Evolutionary conservation across 805 yeast genomes (phyloP).

Genomic region (Myxozyma mucilagina): DNA sequence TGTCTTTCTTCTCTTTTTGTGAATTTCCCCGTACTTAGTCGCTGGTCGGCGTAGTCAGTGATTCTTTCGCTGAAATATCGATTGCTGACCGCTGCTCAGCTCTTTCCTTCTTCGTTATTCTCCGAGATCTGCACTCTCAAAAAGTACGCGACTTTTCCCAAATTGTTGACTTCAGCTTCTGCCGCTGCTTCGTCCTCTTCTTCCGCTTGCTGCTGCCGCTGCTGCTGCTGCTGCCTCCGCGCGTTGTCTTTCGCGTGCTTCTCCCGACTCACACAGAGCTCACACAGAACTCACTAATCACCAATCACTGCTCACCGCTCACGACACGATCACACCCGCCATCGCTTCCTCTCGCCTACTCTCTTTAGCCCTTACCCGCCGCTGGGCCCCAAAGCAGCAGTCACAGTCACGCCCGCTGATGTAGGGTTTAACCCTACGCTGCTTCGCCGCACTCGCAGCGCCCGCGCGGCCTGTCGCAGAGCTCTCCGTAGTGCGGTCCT

Average conservation of each 20-base stretch:
- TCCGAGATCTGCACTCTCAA: too few species aligned
- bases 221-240: background rate
- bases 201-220: background rate
- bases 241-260: background rate
- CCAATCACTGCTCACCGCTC: slow-evolving; percentile 12
- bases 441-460: background rate
- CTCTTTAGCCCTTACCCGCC: background rate
- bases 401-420: background rate
- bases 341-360: too few species aligned
- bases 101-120: too few species aligned
- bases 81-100: too few species aligned
- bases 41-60: too few species aligned
- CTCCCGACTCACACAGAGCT: background rate
- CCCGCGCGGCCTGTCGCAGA: background rate
- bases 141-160: too few species aligned
- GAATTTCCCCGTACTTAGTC: too few species aligned
- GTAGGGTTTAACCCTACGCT: slow-evolving; percentile 11
- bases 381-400: background rate
- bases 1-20: too few species aligned
- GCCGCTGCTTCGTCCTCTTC: background rate
- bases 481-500: too few species aligned
- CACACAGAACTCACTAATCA: background rate
- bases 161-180: too few species aligned
- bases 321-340: background rate
- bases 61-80: too few species aligned